Evolutionary conservation across 78 protist species (phyloP).

Genomic region (Guillardia theta): DNA sequence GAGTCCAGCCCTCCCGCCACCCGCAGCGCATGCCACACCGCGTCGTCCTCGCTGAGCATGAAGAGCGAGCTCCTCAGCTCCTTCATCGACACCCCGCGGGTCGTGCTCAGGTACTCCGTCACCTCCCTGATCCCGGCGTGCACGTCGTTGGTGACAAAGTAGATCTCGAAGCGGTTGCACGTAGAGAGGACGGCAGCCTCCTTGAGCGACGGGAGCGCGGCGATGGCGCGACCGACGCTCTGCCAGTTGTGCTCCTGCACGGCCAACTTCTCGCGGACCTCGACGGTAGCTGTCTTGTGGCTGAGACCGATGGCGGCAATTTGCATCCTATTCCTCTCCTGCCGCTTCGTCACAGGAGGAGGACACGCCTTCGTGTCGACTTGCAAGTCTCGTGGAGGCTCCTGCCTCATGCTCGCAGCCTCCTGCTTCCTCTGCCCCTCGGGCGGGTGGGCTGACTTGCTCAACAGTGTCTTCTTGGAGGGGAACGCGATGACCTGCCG

Average conservation of each 20-base stretch:
- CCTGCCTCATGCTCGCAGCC: too few species aligned
- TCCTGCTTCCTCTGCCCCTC: too few species aligned
- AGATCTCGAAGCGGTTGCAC: slow-evolving; percentile 59
- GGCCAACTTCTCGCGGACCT: slow-evolving; percentile 50
- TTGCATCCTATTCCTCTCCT: background rate
- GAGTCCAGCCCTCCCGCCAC: slow-evolving; percentile 58
- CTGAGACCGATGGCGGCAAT: slow-evolving; percentile 42
- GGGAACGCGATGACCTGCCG: background rate
- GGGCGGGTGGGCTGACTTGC: too few species aligned
- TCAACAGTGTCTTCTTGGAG: background rate
- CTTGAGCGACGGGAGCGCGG: background rate
- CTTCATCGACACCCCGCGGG: background rate
- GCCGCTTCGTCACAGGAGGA: background rate
- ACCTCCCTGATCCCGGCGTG: slow-evolving; percentile 33
- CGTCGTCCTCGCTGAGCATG: slow-evolving; percentile 50
- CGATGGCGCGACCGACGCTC: background rate
- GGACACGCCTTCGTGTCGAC: background rate
- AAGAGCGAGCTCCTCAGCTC: slow-evolving; percentile 35
- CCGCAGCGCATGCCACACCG: slow-evolving; percentile 42
- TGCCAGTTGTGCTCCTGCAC: slow-evolving; percentile 52
- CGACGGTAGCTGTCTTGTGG: slow-evolving; percentile 53
- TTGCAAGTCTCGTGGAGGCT: too few species aligned
- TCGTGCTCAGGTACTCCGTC: background rate
- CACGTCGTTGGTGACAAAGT: slow-evolving; percentile 15
- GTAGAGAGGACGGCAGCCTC: slow-evolving; percentile 62